A percentile compares a stretch with the other conserved stretches of the same genome.
phyloP scores from a whole-genome alignment of 1,284 basidiomycete genomes.

The Chiua sp. region DNA sequence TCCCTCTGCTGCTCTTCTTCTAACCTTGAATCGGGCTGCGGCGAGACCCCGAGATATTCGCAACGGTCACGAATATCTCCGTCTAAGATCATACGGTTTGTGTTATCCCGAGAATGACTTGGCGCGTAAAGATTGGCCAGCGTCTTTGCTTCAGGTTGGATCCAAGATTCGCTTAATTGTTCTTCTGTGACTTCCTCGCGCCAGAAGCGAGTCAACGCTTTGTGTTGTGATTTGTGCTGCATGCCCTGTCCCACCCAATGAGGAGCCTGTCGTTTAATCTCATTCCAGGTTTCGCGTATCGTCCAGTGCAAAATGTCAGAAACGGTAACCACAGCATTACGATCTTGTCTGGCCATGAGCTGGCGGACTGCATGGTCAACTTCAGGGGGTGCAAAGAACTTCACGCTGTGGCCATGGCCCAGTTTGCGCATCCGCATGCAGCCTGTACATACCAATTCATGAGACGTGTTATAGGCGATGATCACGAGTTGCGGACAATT shows the following conservation, averaged over 20 bases:
- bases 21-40: constrained; percentile 23
- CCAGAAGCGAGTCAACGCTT: neutral
- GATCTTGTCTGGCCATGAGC: constrained; percentile 12
- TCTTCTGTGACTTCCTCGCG: neutral
- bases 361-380: constrained; percentile 45
- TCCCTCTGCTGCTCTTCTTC: constrained; percentile 55
- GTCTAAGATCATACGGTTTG: constrained; percentile 5
- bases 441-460: constrained; percentile 26
- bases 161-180: constrained; percentile 34
- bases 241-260: constrained; percentile 46
- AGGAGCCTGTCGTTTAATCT: constrained; percentile 37
- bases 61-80: constrained; percentile 36
- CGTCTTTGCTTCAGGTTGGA: constrained; percentile 41
- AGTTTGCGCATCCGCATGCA: constrained; percentile 55
- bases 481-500: neutral
- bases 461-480: too few relatives aligned
- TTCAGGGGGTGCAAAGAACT: constrained; percentile 52
- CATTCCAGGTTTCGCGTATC: constrained; percentile 48
- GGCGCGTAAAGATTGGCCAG: constrained; percentile 42
- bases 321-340: constrained; percentile 23
- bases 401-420: constrained; percentile 50
- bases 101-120: neutral
- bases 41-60: constrained; percentile 28
- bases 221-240: constrained; percentile 8
- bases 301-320: constrained; percentile 49